These are phyloP conservation scores for Penicillium tannophilum DNA, from an alignment of 495 filamentous ascomycete species.

Conservation along the genomic window DNA sequence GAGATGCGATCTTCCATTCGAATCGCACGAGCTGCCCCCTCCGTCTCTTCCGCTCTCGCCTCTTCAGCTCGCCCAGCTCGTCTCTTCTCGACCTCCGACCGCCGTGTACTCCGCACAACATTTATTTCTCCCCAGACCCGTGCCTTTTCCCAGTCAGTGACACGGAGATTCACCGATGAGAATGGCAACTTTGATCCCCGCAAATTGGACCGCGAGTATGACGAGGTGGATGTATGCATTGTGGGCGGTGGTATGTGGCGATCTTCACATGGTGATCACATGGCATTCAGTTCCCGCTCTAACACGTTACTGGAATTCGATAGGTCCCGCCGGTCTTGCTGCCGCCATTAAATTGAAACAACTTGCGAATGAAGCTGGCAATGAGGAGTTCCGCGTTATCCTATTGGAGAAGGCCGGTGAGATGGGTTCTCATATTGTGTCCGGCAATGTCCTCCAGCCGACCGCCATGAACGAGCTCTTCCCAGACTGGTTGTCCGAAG, in stretches of 20 bases:
- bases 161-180: conserved; percentile 50
- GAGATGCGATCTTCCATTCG: conserved; percentile 38
- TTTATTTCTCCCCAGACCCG: conserved; percentile 36
- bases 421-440: conserved; percentile 91
- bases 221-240: conserved; percentile 95
- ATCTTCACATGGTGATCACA: conserved; percentile 5
- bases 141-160: conserved; percentile 53
- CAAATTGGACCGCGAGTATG: conserved; percentile 79
- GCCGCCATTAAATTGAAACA: conserved; percentile 96
- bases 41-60: conserved; percentile 27
- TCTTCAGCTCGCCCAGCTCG: conserved; percentile 25
- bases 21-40: conserved; percentile 30
- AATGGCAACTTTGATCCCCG: conserved; percentile 72
- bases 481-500: conserved; percentile 88
- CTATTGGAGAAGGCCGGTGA: conserved; percentile 95
- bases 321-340: conserved; percentile 79
- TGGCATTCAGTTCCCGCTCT: conserved; percentile 17
- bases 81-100: conserved; percentile 25
- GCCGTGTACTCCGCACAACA: conserved; percentile 23
- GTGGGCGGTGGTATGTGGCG: conserved; percentile 75
- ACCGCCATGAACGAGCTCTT: conserved; percentile 86
- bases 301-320: background rate
- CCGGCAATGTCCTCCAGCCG: conserved; percentile 93
- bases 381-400: conserved; percentile 92
- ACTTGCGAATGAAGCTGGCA: conserved; percentile 90